A percentile compares a stretch with the other conserved stretches of the same genome.
These are phyloP conservation scores for Amanita brunnescens DNA, from an alignment of 768 basidiomycete species.

Conservation along the genomic window DNA sequence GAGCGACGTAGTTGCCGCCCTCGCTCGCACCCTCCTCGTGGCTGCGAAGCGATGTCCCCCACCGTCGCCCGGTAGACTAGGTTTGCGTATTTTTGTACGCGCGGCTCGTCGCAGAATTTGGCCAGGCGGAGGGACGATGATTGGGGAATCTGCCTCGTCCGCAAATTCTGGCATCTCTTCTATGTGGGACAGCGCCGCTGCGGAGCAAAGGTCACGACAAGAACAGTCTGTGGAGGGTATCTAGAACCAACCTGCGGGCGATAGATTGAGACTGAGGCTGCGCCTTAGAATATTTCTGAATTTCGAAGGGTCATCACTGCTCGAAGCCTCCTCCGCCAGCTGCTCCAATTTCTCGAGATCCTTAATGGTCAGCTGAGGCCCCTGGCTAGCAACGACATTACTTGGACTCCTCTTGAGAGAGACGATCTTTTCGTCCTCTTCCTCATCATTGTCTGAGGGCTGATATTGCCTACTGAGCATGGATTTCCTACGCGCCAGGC, in stretches of 20 bases:
- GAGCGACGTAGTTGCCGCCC: slow-evolving; percentile 19
- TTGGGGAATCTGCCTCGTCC: slow-evolving; percentile 85
- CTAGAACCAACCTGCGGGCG: slow-evolving; percentile 68
- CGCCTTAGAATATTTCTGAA: slow-evolving; percentile 74
- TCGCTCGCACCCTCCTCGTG: slow-evolving; percentile 28
- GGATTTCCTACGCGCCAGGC: slow-evolving; percentile 77
- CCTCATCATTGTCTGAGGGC: slow-evolving; percentile 68
- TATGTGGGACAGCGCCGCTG: slow-evolving; percentile 56
- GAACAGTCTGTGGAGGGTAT: slow-evolving; percentile 6
- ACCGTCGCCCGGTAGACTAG: slow-evolving; percentile 64
- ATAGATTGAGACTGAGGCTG: slow-evolving; percentile 80
- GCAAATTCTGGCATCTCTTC: slow-evolving; percentile 58
- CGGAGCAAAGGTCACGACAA: slow-evolving; percentile 12
- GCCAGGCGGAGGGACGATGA: slow-evolving; percentile 82
- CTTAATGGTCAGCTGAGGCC: slow-evolving; percentile 83
- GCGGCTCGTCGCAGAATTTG: slow-evolving; percentile 87
- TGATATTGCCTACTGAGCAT: slow-evolving; percentile 94
- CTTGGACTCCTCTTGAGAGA: slow-evolving; percentile 63
- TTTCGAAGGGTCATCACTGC: slow-evolving; percentile 72
- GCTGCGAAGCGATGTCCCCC: slow-evolving; percentile 76
- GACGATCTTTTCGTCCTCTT: slow-evolving; percentile 59
- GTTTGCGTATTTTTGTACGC: slow-evolving; percentile 92
- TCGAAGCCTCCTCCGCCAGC: slow-evolving; percentile 83
- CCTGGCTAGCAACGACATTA: slow-evolving; percentile 48
- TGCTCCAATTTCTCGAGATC: slow-evolving; percentile 94